Evolutionary conservation across 768 basidiomycete genomes (phyloP).

Genomic region (Auriculariales sp.): DNA sequence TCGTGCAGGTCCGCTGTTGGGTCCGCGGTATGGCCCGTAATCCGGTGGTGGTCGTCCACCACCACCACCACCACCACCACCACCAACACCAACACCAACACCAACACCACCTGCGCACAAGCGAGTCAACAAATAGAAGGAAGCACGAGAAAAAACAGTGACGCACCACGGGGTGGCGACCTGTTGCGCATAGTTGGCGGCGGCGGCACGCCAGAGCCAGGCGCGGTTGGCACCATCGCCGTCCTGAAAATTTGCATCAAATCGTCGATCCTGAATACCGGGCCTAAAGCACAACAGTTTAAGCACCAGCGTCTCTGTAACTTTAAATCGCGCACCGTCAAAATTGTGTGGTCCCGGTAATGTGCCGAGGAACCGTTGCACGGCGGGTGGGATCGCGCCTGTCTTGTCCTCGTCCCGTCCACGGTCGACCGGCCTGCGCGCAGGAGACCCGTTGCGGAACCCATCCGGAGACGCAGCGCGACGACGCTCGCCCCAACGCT

Average conservation of each 20-base stretch:
- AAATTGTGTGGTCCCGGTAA: constrained; percentile 62
- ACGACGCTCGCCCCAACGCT: constrained; percentile 14
- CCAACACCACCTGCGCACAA: no score
- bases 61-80: constrained; percentile 10
- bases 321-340: constrained; percentile 50
- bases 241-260: constrained; percentile 73
- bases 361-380: constrained; percentile 75
- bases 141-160: not conserved
- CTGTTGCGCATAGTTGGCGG: constrained; percentile 26
- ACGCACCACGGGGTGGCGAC: constrained; percentile 34
- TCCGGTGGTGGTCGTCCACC: constrained; percentile 71
- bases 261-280: constrained; percentile 81
- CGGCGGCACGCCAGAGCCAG: constrained; percentile 26
- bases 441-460: constrained; percentile 7
- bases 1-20: constrained; percentile 31
- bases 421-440: constrained; percentile 5
- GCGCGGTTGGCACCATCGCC: constrained; percentile 59
- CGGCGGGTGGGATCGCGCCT: constrained; percentile 33
- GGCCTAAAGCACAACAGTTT: constrained; percentile 36
- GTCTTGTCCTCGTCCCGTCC: constrained; percentile 13
- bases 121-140: not conserved
- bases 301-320: constrained; percentile 4
- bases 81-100: not conserved
- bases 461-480: constrained; percentile 16
- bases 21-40: constrained; percentile 79